Conservation (phyloP, 2,329 filamentous ascomycete genomes). For the Triangularia setosa region DNA sequence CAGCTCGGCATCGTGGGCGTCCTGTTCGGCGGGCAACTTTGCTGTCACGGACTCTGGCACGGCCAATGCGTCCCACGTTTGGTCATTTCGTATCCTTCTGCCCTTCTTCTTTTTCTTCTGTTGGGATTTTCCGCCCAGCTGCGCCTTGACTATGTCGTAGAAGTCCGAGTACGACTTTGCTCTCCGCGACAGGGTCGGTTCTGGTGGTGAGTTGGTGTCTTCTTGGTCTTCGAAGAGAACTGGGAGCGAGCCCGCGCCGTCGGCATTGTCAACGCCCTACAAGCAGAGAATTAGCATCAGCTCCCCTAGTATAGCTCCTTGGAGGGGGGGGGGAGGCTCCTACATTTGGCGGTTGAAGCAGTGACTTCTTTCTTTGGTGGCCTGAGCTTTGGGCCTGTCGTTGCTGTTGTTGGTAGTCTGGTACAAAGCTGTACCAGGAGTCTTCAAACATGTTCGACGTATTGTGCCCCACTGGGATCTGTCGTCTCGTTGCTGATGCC, state of each 20-base stretch:
- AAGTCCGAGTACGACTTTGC: constrained; percentile 78
- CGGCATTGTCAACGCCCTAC: constrained; percentile 52
- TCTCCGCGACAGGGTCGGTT: constrained; percentile 60
- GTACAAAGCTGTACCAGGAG: constrained; percentile 76
- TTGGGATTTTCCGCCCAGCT: constrained; percentile 49
- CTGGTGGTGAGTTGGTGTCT: constrained; percentile 56
- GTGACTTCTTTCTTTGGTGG: constrained; percentile 64
- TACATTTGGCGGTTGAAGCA: constrained; percentile 65
- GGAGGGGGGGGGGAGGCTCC: constrained; percentile 31
- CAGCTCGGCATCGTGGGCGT: constrained; percentile 49
- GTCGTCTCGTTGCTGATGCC: not conserved
- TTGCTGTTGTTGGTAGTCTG: constrained; percentile 51
- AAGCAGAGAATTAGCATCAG: constrained; percentile 7
- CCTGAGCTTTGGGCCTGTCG: constrained; percentile 44
- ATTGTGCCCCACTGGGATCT: not conserved
- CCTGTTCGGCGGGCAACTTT: constrained; percentile 24
- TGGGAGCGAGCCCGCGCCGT: constrained; percentile 52
- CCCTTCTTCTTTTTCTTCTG: constrained; percentile 32
- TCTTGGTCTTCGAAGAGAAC: constrained; percentile 57
- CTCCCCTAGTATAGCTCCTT: not conserved
- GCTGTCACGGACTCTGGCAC: constrained; percentile 33
- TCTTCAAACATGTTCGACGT: constrained; percentile 68
- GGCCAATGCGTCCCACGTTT: constrained; percentile 49
- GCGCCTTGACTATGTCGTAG: constrained; percentile 58
- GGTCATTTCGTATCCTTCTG: constrained; percentile 39